Evolutionary conservation across 1,284 basidiomycete species (phyloP).

Genomic region (Ganoderma boninense): DNA sequence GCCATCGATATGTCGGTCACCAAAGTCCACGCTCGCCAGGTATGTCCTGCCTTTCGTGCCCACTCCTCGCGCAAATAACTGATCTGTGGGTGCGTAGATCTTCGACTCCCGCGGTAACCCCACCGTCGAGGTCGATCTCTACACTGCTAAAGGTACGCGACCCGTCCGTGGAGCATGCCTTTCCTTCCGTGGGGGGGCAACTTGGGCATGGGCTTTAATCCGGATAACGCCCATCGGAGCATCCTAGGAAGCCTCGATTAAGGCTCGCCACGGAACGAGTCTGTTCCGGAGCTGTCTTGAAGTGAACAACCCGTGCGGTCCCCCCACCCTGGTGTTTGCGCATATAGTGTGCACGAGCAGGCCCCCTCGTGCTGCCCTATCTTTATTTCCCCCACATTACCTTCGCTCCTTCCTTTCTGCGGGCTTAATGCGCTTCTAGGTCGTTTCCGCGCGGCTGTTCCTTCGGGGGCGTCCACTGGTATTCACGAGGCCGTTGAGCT

Average conservation of each 20-base stretch:
- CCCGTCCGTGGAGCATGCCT: slow-evolving; percentile 16
- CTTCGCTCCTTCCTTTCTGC: background rate
- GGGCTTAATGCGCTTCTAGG: slow-evolving; percentile 57
- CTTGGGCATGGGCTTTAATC: background rate
- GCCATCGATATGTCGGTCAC: slow-evolving; percentile 78
- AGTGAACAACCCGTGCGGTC: background rate
- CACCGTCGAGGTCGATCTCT: slow-evolving; percentile 94
- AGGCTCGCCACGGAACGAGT: background rate
- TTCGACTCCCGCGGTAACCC: slow-evolving; percentile 98
- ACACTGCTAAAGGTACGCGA: slow-evolving; percentile 81
- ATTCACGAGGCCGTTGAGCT: slow-evolving; percentile 99
- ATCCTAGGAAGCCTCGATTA: no score
- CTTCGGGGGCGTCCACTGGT: slow-evolving; percentile 98
- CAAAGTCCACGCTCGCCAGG: slow-evolving; percentile 91
- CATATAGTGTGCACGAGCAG: background rate
- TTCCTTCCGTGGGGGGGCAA: slow-evolving; percentile 3
- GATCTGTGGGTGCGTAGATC: slow-evolving; percentile 83
- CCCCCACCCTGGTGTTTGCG: background rate
- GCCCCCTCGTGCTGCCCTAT: background rate
- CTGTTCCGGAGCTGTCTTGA: background rate
- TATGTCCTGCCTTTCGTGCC: slow-evolving; percentile 43
- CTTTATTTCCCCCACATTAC: background rate
- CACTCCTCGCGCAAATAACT: slow-evolving; percentile 1
- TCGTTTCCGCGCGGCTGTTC: slow-evolving; percentile 94
- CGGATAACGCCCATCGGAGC: background rate